Evolutionary conservation across 2,329 filamentous ascomycete species (phyloP).

Genomic region (Sarocladium oryzae): DNA sequence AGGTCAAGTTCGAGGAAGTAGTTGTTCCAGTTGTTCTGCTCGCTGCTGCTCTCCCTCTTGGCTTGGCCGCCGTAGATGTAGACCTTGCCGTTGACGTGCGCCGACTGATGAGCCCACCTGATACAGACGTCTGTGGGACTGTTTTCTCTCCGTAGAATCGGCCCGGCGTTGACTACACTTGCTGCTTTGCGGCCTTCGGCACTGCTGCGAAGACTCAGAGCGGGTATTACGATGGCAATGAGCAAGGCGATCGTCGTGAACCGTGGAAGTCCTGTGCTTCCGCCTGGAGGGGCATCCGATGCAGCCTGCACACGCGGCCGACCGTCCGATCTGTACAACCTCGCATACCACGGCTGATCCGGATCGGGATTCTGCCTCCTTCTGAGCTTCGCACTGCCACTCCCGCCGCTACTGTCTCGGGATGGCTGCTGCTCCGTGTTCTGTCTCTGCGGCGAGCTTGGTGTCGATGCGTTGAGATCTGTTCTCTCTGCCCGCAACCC

Average conservation of each 20-base stretch:
- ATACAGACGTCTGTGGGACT: conserved; percentile 45
- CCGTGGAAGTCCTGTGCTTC: conserved; percentile 28
- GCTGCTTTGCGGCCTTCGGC: conserved; percentile 31
- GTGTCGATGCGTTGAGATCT: background rate
- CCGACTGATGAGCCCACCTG: conserved; percentile 62
- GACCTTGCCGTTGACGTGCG: conserved; percentile 66
- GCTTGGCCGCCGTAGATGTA: conserved; percentile 71
- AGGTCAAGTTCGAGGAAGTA: conserved; percentile 67
- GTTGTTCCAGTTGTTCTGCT: conserved; percentile 65
- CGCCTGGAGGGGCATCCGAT: conserved; percentile 35
- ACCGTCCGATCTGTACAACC: conserved; percentile 28
- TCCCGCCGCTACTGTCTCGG: background rate
- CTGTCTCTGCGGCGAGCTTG: background rate
- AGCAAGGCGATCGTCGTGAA: conserved; percentile 42
- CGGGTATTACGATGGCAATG: conserved; percentile 44
- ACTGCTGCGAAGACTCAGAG: conserved; percentile 34
- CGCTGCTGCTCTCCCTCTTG: conserved; percentile 50
- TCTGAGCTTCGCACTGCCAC: background rate
- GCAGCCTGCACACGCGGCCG: conserved; percentile 37
- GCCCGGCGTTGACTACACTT: conserved; percentile 38
- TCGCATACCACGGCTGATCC: conserved; percentile 36
- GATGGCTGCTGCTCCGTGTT: background rate
- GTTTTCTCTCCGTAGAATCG: conserved; percentile 20
- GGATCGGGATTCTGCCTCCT: conserved; percentile 15
- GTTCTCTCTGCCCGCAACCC: conserved; percentile 12